Percentiles rank a stretch among this genome's conserved stretches.
These are phyloP conservation scores for Suillus occidentalis DNA, from an alignment of 768 basidiomycete species.

Conservation along the genomic window DNA sequence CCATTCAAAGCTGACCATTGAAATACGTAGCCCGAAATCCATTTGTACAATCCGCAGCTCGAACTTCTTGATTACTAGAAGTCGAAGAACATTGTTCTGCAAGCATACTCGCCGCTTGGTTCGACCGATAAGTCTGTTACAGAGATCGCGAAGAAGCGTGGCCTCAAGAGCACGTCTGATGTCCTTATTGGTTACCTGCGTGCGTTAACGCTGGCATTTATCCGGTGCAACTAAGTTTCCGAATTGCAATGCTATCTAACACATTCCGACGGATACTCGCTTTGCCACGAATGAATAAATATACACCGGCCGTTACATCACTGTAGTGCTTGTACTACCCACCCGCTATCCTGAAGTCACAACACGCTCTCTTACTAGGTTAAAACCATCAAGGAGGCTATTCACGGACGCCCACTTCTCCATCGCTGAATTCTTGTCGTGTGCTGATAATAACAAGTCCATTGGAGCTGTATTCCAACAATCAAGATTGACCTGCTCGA, in stretches of 20 bases:
- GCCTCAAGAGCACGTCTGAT: slow-evolving; percentile 49
- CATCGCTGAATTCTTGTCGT: no score
- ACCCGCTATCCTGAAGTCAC: no score
- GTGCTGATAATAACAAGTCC: no score
- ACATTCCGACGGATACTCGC: no score
- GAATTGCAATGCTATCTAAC: no score
- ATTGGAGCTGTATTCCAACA: neutral
- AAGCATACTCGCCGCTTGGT: slow-evolving; percentile 83
- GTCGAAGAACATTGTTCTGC: slow-evolving; percentile 63
- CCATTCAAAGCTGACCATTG: neutral
- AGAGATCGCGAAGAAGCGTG: slow-evolving; percentile 59
- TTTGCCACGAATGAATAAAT: no score
- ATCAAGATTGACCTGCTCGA: neutral
- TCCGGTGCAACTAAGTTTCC: slow-evolving; percentile 1
- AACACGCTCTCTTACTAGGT: no score
- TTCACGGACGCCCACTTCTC: no score
- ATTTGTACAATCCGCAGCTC: slow-evolving; percentile 75
- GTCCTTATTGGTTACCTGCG: slow-evolving; percentile 64
- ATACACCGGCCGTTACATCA: no score
- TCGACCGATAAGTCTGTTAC: slow-evolving; percentile 62
- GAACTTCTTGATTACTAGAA: slow-evolving; percentile 61
- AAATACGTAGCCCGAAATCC: slow-evolving; percentile 60
- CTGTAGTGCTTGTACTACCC: no score
- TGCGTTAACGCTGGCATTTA: slow-evolving; percentile 30
- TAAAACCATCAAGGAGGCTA: no score